These are phyloP conservation scores for Dothideomycetes sp. DNA, from an alignment of 2,329 filamentous ascomycete genomes.

Conservation along the genomic window DNA sequence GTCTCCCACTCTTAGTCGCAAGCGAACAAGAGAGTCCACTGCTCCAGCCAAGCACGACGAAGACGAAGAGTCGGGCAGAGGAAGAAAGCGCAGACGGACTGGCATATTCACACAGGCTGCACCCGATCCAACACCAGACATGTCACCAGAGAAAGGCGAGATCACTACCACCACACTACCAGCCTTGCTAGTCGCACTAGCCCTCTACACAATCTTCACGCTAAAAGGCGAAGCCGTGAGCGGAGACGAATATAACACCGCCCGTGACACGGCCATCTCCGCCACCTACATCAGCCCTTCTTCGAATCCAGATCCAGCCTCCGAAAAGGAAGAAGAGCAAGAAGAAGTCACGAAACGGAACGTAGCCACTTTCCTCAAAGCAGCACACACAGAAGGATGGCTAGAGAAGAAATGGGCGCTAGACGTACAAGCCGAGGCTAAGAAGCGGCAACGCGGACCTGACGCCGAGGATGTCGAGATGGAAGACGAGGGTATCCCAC, in stretches of 20 bases:
- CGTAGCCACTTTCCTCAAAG: constrained; percentile 15
- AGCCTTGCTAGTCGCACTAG: constrained; percentile 3
- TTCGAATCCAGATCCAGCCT: neutral
- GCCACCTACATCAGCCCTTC: neutral
- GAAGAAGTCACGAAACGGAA: constrained; percentile 5
- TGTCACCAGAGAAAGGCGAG: neutral
- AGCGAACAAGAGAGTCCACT: constrained; percentile 1
- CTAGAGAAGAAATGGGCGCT: constrained; percentile 17
- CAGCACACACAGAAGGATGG: constrained; percentile 8
- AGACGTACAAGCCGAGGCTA: constrained; percentile 39
- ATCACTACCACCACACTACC: constrained; percentile 5
- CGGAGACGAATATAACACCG: constrained; percentile 2
- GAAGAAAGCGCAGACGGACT: constrained; percentile 1
- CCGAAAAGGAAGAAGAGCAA: constrained; percentile 20
- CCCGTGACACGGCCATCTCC: neutral
- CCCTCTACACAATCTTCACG: constrained; percentile 3
- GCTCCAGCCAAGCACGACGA: constrained; percentile 10
- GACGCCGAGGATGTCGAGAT: constrained; percentile 18
- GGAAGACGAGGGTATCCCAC: constrained; percentile 13
- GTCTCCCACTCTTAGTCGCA: constrained; percentile 1
- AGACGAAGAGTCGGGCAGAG: constrained; percentile 5
- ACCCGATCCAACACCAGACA: neutral
- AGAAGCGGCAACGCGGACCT: constrained; percentile 7
- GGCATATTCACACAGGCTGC: neutral
- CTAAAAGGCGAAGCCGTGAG: constrained; percentile 2